phyloP scores from a whole-genome alignment of 78 protist genomes.

The Tieghemostelium lacteum region DNA sequence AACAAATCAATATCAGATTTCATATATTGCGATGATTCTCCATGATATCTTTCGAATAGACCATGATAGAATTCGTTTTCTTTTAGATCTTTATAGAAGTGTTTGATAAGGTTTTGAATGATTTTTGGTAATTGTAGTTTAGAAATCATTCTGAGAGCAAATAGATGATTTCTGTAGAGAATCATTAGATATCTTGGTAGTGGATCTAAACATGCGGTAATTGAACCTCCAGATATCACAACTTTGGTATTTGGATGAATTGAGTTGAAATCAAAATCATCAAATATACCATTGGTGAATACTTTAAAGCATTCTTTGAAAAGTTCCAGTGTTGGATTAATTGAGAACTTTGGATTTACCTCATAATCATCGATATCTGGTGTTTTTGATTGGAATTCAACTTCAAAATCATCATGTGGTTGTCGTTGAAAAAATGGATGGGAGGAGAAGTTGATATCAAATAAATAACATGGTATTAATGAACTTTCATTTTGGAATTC shows the following conservation, averaged over 20 bases:
- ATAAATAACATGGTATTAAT: too few species aligned
- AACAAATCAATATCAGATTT: constrained; percentile 6
- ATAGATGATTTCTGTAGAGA: neutral
- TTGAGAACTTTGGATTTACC: too few species aligned
- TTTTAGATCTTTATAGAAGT: neutral
- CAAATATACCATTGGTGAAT: neutral
- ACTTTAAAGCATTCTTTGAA: constrained; percentile 7
- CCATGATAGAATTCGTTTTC: neutral
- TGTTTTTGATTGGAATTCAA: too few species aligned
- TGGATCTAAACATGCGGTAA: constrained; percentile 5
- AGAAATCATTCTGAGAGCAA: neutral
- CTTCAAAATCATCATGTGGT: too few species aligned
- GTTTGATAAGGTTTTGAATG: neutral
- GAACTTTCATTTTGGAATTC: too few species aligned
- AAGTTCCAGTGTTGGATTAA: neutral
- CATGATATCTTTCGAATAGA: constrained; percentile 1
- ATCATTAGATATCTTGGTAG: neutral
- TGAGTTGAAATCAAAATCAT: neutral
- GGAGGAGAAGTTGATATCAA: too few species aligned
- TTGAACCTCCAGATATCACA: constrained; percentile 15
- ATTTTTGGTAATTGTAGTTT: neutral
- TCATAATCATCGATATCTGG: too few species aligned
- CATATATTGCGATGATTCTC: neutral
- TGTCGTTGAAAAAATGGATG: too few species aligned
- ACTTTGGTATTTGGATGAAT: neutral